Percentiles rank a stretch among this genome's conserved stretches.
Evolutionary conservation across 2,329 filamentous ascomycete genomes (phyloP).

Genomic region (Penicillium sp.): DNA sequence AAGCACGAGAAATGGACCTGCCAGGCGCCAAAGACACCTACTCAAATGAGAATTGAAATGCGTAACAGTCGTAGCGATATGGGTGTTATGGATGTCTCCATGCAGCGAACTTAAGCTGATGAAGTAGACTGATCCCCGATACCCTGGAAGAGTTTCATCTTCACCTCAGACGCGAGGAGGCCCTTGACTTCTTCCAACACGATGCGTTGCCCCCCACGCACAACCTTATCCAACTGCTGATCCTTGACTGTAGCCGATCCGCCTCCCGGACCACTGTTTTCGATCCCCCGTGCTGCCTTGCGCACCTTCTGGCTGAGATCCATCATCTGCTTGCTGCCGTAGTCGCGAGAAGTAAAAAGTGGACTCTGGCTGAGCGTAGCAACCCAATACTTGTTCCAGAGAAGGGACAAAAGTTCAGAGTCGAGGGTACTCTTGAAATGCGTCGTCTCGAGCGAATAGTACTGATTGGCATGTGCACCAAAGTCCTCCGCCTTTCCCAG

Average conservation of each 20-base stretch:
- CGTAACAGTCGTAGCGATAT: conserved; percentile 18
- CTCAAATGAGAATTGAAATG: conserved; percentile 2
- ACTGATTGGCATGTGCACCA: conserved; percentile 83
- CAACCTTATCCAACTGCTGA: conserved; percentile 52
- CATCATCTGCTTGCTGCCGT: conserved; percentile 84
- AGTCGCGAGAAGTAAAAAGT: conserved; percentile 88
- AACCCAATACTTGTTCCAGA: conserved; percentile 98
- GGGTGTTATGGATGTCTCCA: conserved; percentile 1
- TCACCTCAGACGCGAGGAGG: conserved; percentile 50
- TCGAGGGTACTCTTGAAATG: conserved; percentile 95
- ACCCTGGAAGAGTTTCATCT: conserved; percentile 51
- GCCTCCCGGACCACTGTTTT: conserved; percentile 30
- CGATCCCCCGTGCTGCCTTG: conserved; percentile 55
- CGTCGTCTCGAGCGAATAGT: conserved; percentile 87
- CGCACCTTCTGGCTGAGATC: conserved; percentile 82
- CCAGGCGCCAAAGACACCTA: conserved; percentile 13
- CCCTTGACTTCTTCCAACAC: conserved; percentile 54
- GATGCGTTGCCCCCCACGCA: conserved; percentile 58
- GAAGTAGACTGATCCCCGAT: conserved; percentile 31
- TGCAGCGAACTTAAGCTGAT: conserved; percentile 12
- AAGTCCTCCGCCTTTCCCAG: conserved; percentile 95
- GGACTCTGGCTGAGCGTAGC: conserved; percentile 90
- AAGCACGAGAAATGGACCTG: conserved; percentile 4
- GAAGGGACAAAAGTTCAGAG: conserved; percentile 74
- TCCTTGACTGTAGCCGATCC: conserved; percentile 39